These are phyloP conservation scores for Polytrichum commune DNA, from an alignment of 225 moss, liverwort and hornwort species.

Conservation along the genomic window DNA sequence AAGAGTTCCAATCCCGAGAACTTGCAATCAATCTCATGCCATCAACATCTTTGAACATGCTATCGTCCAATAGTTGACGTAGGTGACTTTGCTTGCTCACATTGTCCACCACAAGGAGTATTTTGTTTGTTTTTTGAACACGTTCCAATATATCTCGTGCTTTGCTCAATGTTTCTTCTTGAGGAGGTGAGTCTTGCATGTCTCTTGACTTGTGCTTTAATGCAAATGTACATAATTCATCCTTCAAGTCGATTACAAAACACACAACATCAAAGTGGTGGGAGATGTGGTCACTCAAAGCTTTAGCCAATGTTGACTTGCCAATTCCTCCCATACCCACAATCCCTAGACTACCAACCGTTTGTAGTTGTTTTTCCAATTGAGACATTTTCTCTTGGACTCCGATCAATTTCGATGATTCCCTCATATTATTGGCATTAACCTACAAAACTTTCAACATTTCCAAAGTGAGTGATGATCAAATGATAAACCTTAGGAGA, in stretches of 20 bases:
- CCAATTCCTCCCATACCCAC: neutral
- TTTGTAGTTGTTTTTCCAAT: neutral
- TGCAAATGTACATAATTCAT: neutral
- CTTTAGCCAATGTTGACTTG: neutral
- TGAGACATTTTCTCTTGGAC: neutral
- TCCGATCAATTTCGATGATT: neutral
- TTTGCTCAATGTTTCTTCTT: neutral
- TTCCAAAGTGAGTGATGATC: neutral
- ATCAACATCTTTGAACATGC: neutral
- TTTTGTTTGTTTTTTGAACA: neutral
- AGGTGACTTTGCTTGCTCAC: neutral
- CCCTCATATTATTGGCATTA: neutral
- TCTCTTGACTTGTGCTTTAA: neutral
- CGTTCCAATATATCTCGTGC: neutral
- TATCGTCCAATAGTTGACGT: neutral
- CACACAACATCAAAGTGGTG: neutral
- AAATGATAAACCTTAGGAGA: neutral
- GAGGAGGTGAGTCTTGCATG: neutral
- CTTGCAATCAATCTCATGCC: neutral
- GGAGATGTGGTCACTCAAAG: neutral
- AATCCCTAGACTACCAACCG: neutral
- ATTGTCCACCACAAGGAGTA: neutral
- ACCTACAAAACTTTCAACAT: neutral
- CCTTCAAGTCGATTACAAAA: neutral
- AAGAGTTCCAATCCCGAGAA: conserved; percentile 1